Percentiles rank a stretch among this genome's conserved stretches.
These are phyloP conservation scores for Coelastrella sp. DNA, from an alignment of 139 green algal species.

Conservation along the genomic window DNA sequence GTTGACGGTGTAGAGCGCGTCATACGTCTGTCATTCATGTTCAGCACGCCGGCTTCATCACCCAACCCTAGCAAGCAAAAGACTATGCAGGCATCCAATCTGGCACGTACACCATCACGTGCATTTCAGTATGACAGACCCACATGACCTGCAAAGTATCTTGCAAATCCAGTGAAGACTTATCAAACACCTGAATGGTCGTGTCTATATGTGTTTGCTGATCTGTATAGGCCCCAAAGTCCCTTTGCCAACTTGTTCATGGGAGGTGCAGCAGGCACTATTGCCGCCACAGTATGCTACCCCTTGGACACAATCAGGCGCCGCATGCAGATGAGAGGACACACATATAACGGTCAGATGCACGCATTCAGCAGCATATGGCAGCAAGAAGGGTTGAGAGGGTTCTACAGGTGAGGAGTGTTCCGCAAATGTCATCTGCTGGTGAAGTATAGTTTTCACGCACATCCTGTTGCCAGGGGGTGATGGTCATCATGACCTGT, in stretches of 20 bases:
- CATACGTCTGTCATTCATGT: no score
- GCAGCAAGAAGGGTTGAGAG: conserved; percentile 75
- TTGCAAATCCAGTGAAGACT: no score
- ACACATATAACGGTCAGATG: conserved; percentile 78
- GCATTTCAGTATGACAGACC: no score
- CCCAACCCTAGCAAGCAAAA: no score
- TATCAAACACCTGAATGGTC: not conserved
- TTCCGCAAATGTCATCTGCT: not conserved
- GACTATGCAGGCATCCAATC: no score
- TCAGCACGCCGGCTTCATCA: no score
- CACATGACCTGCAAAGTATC: no score
- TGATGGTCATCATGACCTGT: no score
- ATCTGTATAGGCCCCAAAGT: conserved; percentile 69
- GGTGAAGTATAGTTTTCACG: not conserved
- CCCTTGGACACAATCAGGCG: conserved; percentile 92
- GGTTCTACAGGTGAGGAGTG: conserved; percentile 84
- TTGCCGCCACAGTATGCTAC: conserved; percentile 81
- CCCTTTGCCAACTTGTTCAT: conserved; percentile 79
- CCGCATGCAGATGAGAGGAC: conserved; percentile 93
- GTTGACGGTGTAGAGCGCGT: no score
- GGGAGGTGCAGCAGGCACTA: conserved; percentile 76
- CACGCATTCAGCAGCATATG: conserved; percentile 80
- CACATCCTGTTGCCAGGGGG: no score
- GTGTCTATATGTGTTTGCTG: not conserved
- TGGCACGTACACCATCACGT: no score